Evolutionary conservation across 495 filamentous ascomycete species (phyloP).

Genomic region (Clavariopsis aquatica): DNA sequence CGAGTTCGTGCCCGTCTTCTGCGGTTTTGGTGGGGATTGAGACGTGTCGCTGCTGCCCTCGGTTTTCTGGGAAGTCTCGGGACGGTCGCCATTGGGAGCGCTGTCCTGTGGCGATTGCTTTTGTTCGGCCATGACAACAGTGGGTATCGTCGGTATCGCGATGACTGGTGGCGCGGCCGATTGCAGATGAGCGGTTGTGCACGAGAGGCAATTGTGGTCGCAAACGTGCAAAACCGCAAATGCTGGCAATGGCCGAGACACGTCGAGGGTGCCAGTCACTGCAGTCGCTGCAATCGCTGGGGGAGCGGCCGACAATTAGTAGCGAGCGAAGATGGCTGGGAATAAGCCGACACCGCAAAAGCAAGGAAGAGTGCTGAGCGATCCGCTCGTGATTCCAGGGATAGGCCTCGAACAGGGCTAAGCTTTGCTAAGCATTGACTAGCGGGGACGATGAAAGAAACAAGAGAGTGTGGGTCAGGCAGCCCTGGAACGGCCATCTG

Average conservation of each 20-base stretch:
- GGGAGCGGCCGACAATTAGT: neutral
- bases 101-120: slow-evolving; percentile 2
- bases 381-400: too few relatives aligned
- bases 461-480: slow-evolving; percentile 4
- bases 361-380: slow-evolving; percentile 1
- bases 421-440: slow-evolving; percentile 16
- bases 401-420: neutral
- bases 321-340: neutral
- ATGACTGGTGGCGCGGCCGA: neutral
- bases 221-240: neutral
- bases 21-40: slow-evolving; percentile 5
- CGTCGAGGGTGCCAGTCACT: neutral
- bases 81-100: slow-evolving; percentile 8
- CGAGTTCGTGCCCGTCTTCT: slow-evolving; percentile 8
- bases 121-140: slow-evolving; percentile 12
- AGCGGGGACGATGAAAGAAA: neutral
- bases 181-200: neutral
- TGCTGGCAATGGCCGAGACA: neutral
- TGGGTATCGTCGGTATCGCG: neutral
- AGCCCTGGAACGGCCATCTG: neutral
- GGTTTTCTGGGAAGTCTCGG: neutral
- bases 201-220: neutral
- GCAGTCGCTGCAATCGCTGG: neutral
- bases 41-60: slow-evolving; percentile 6
- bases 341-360: neutral